phyloP scores from a whole-genome alignment of 2,329 filamentous ascomycete species.

The Nothophoma quercina region DNA sequence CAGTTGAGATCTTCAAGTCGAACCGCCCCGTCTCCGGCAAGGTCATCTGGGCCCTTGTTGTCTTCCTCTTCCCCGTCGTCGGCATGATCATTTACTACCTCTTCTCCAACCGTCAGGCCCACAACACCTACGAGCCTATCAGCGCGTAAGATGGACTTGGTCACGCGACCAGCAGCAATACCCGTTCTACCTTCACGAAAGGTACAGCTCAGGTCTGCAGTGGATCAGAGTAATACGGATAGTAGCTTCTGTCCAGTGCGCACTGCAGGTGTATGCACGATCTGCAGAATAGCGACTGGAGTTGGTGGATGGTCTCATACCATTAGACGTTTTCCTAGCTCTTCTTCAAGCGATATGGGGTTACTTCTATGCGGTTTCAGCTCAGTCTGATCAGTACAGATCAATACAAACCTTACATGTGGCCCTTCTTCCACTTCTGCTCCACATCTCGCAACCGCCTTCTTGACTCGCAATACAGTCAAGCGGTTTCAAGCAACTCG shows the following conservation, averaged over 20 bases:
- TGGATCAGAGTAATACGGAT: neutral
- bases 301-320: neutral
- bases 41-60: slow-evolving; percentile 68
- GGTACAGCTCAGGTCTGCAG: neutral
- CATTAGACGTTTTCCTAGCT: slow-evolving; percentile 1
- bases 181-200: neutral
- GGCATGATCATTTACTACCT: slow-evolving; percentile 70
- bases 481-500: neutral
- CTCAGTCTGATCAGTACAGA: neutral
- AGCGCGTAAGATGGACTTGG: slow-evolving; percentile 24
- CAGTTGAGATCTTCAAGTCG: slow-evolving; percentile 71
- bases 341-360: neutral
- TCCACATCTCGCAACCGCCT: neutral
- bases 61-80: slow-evolving; percentile 70
- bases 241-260: neutral
- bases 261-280: neutral
- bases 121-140: slow-evolving; percentile 65
- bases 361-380: neutral
- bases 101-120: slow-evolving; percentile 67
- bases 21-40: slow-evolving; percentile 66
- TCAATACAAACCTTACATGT: neutral
- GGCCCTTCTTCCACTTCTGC: neutral
- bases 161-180: neutral
- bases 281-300: neutral
- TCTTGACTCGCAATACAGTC: neutral